phyloP scores from a whole-genome alignment of 345 rosid genomes.

The Noccaea bulbosa region DNA sequence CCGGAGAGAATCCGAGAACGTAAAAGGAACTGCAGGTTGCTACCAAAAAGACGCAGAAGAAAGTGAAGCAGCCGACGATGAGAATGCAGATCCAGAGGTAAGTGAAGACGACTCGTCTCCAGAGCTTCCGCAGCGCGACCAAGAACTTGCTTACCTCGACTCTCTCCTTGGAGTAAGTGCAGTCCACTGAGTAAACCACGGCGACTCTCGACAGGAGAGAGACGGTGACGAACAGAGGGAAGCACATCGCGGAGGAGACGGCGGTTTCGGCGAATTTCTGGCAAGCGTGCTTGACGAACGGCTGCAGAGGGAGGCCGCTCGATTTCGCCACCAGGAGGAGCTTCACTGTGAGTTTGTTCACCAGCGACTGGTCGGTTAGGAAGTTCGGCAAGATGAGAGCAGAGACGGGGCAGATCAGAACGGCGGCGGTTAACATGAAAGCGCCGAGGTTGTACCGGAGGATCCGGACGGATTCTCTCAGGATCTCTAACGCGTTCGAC shows the following conservation, averaged over 20 bases:
- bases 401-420: constrained; percentile 80
- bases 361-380: constrained; percentile 63
- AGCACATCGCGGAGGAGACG: constrained; percentile 67
- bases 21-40: constrained; percentile 58
- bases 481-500: constrained; percentile 75
- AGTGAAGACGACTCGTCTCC: constrained; percentile 66
- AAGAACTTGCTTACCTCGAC: constrained; percentile 58
- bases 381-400: constrained; percentile 68
- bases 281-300: constrained; percentile 67
- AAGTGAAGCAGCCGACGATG: constrained; percentile 62
- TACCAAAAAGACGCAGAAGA: constrained; percentile 68
- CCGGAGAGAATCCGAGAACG: constrained; percentile 58
- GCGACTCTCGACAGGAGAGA: constrained; percentile 69
- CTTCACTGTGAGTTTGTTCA: constrained; percentile 59
- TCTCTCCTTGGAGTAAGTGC: constrained; percentile 64
- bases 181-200: constrained; percentile 73
- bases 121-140: constrained; percentile 51
- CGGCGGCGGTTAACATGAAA: constrained; percentile 65
- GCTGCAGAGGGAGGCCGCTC: constrained; percentile 75
- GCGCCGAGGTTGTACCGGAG: constrained; percentile 69
- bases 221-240: constrained; percentile 72
- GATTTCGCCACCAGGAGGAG: constrained; percentile 72
- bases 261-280: constrained; percentile 69
- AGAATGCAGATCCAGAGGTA: constrained; percentile 72
- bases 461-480: constrained; percentile 81